Evolutionary conservation across 176 grass and related monocot genomes (phyloP).

Genomic region (Musa beccarii): DNA sequence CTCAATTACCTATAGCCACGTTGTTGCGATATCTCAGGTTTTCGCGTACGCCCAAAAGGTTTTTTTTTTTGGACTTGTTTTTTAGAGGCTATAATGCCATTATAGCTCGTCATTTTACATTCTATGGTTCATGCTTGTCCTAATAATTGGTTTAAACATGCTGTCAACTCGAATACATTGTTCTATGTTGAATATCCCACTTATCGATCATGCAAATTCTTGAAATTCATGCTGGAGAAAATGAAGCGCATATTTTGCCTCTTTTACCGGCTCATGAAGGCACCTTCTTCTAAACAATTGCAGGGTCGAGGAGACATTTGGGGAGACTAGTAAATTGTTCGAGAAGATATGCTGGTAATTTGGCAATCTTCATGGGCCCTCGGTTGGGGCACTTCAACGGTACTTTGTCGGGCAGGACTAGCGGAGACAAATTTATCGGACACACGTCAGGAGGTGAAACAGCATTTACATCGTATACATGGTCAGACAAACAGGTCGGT

Average conservation of each 20-base stretch:
- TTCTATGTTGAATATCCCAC: too few relatives aligned
- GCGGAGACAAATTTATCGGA: constrained; percentile 25
- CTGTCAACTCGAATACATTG: too few relatives aligned
- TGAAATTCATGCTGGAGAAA: neutral
- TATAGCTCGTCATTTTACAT: too few relatives aligned
- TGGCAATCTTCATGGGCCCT: constrained; percentile 27
- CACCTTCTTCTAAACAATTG: neutral
- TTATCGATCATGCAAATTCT: neutral
- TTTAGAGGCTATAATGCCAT: too few relatives aligned
- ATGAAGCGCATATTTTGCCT: too few relatives aligned
- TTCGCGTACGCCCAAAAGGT: neutral
- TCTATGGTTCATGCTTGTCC: too few relatives aligned
- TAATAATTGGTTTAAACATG: too few relatives aligned
- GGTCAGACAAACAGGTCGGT: constrained; percentile 80
- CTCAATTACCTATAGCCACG: neutral
- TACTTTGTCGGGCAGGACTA: constrained; percentile 34
- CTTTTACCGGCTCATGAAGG: too few relatives aligned
- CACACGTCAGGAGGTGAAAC: constrained; percentile 41
- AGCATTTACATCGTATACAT: constrained; percentile 38
- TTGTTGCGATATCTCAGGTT: neutral
- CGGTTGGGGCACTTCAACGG: constrained; percentile 29
- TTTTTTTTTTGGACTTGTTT: too few relatives aligned
- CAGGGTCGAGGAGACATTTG: neutral
- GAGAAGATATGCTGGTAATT: constrained; percentile 31
- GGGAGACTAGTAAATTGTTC: constrained; percentile 9